These are phyloP conservation scores for Actinomucor elegans DNA, from an alignment of 371 early-diverging fungal species.

Conservation along the genomic window DNA sequence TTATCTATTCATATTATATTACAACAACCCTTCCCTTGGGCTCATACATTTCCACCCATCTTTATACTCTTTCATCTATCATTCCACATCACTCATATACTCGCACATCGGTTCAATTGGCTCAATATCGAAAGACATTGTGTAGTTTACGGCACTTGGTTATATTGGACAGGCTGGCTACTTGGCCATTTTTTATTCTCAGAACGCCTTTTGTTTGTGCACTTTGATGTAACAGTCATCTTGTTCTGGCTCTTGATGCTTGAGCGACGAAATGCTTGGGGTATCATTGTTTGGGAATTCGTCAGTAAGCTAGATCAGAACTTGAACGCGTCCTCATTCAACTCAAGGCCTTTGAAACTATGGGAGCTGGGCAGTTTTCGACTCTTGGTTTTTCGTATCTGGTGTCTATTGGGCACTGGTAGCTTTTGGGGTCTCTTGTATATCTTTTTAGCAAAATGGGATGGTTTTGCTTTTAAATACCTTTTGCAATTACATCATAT, in stretches of 20 bases:
- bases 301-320: slow-evolving; percentile 44
- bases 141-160: slow-evolving; percentile 65
- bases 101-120: slow-evolving; percentile 47
- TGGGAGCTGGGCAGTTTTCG: slow-evolving; percentile 34
- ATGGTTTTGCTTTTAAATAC: slow-evolving; percentile 46
- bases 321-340: not conserved
- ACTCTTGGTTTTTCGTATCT: slow-evolving; percentile 47
- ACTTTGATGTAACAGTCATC: slow-evolving; percentile 27
- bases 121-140: slow-evolving; percentile 52
- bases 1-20: slow-evolving; percentile 46
- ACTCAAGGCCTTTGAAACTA: slow-evolving; percentile 2
- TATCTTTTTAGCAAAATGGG: slow-evolving; percentile 46
- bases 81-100: slow-evolving; percentile 54
- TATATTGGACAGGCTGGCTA: slow-evolving; percentile 65
- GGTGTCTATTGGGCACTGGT: slow-evolving; percentile 61
- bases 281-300: slow-evolving; percentile 65
- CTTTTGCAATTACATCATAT: slow-evolving; percentile 41
- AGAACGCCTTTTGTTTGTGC: slow-evolving; percentile 31
- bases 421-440: slow-evolving; percentile 61
- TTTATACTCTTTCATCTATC: slow-evolving; percentile 52
- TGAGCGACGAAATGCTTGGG: slow-evolving; percentile 68
- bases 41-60: slow-evolving; percentile 54
- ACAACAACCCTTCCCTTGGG: slow-evolving; percentile 39
- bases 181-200: slow-evolving; percentile 49
- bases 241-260: slow-evolving; percentile 55